Percentiles rank a stretch among this genome's conserved stretches.
Conservation (phyloP, 306 rosid species). For the Rubus parviflorus region DNA sequence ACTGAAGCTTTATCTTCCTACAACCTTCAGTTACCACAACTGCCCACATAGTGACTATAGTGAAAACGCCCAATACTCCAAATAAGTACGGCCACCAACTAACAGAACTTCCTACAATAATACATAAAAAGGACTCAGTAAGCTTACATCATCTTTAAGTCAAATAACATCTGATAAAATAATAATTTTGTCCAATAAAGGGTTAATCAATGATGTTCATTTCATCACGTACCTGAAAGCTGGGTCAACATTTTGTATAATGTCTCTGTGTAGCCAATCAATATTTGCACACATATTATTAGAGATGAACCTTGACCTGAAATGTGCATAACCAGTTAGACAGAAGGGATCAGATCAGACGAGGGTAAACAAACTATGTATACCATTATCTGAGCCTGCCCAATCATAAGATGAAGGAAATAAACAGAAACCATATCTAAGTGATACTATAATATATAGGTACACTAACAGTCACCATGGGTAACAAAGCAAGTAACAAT, state of each 20-base stretch:
- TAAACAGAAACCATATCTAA: not conserved
- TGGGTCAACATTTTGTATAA: conserved; percentile 85
- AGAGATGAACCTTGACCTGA: conserved; percentile 98
- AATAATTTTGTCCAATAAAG: not conserved
- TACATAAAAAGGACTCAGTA: conserved; percentile 24
- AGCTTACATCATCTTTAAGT: conserved; percentile 14
- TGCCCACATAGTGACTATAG: conserved; percentile 96
- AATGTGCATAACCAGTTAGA: conserved; percentile 36
- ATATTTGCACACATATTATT: conserved; percentile 87
- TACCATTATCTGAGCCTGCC: not conserved
- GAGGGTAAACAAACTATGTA: not conserved
- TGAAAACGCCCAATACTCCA: conserved; percentile 80
- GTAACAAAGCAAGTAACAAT: not conserved
- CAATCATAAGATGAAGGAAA: not conserved
- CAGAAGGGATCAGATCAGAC: too few relatives aligned
- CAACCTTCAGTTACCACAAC: conserved; percentile 99
- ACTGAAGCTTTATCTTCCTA: conserved; percentile 92
- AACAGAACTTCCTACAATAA: conserved; percentile 60
- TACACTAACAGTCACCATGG: not conserved
- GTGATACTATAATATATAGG: not conserved
- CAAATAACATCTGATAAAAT: not conserved
- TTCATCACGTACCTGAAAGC: conserved; percentile 71
- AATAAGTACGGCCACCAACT: conserved; percentile 74
- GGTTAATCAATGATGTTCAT: too few relatives aligned
- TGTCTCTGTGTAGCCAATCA: conserved; percentile 92